Percentiles rank a stretch among this genome's conserved stretches.
Evolutionary conservation across 192 early-diverging fungal genomes (phyloP).

Genomic region (Coemansia sp.): DNA sequence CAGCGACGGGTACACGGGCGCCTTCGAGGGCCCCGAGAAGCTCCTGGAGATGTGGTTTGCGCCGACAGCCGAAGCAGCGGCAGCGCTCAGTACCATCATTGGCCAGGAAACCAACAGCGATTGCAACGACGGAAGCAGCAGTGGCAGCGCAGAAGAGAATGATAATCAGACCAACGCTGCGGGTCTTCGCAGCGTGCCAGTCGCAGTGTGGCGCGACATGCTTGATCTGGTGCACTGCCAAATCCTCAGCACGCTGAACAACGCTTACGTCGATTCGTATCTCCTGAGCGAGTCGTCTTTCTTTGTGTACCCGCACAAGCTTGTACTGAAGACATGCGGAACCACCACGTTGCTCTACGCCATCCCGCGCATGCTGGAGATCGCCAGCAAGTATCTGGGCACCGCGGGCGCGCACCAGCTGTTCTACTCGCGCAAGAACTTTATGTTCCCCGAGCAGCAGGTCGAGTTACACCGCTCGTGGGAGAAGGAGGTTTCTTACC

Average conservation of each 20-base stretch:
- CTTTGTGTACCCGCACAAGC: conserved; percentile 94
- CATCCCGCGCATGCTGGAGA: conserved; percentile 80
- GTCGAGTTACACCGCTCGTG: conserved; percentile 84
- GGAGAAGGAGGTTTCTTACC: conserved; percentile 82
- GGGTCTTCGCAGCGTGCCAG: conserved; percentile 75
- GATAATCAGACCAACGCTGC: neutral
- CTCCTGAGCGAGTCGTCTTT: conserved; percentile 96
- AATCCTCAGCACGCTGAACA: conserved; percentile 81
- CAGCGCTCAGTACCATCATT: conserved; percentile 8
- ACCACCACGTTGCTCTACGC: conserved; percentile 92
- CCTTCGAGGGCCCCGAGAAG: conserved; percentile 98
- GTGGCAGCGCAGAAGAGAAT: neutral
- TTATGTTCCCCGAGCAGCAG: conserved; percentile 94
- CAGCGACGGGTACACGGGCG: conserved; percentile 56
- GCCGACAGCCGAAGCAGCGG: conserved; percentile 22
- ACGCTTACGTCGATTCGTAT: conserved; percentile 85
- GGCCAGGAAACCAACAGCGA: conserved; percentile 20
- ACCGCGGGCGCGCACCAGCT: conserved; percentile 67
- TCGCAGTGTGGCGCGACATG: conserved; percentile 88
- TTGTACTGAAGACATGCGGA: conserved; percentile 97
- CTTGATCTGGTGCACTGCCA: conserved; percentile 90
- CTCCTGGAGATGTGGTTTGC: conserved; percentile 96
- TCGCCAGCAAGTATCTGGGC: conserved; percentile 62
- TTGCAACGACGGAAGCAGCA: conserved; percentile 47
- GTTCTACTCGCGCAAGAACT: conserved; percentile 96